Evolutionary conservation across 306 rosid genomes (phyloP), one percentile per base, ranked within the genome.

Genomic region (Benincasa hispida): DNA sequence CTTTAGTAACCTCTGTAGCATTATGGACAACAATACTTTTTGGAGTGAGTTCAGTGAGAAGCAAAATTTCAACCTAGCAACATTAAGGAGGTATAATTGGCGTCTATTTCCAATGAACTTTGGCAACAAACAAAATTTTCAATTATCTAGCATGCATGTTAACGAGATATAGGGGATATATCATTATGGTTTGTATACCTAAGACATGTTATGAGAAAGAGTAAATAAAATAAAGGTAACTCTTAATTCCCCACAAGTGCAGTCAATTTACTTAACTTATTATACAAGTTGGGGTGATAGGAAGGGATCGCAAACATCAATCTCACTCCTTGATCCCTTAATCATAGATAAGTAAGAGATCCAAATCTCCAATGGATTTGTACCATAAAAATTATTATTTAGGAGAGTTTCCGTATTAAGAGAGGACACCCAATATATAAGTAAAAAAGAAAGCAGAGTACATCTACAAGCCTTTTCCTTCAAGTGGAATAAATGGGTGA

Each of bases 41-140:
- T 18, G 99, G 99, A 84, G 99, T 95, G 81, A 95, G 93, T 85
- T 95, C 98, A n/a, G 99, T 95, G 79, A 95, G 99, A 48, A 95
- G 96, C 88, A 95, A 88, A 87, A 95, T 89, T 45, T 89, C 96
- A 87, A 95, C 99, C 99, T 95, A 53, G 84, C 77, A 81, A 84
- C 72, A 79, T 81, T 24, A 61, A 32, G 67, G 35, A 72, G 68
- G 77, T 57, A 58, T 76, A 30, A 65, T 19, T 50, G 37, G 60
- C 5, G 28, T 30, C 18, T 19, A 51, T 35, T 72, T 48, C 24
- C 58, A 19, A 0, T 27, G 19, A 50, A 72, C 60, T 18, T 28
- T n/a, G 69, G 25, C 72, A 78, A 39, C 6, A 22, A 72, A 45
- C 25, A 19, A 14, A 30, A 17, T 59, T 63, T 48, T 48, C 76